Evolutionary conservation across 441 rosid species (phyloP), one percentile per base, ranked within the genome.

Genomic region (Erodium texanum): DNA sequence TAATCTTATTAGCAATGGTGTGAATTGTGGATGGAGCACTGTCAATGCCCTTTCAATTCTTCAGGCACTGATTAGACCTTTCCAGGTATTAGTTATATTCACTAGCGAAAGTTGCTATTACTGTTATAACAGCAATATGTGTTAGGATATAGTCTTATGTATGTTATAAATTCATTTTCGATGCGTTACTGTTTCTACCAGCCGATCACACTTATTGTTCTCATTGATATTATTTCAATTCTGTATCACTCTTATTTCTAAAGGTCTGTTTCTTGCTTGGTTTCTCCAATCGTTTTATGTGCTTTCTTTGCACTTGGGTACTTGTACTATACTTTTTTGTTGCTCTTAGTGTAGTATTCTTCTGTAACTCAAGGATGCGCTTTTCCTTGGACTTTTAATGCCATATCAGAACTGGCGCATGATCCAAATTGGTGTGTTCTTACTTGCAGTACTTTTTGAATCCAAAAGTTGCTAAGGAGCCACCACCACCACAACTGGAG

Each of bases 381-480:
- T 23, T 16, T 3, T 62, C 34, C 64, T 64, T 64, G 66, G 29
- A 56, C 62, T 24, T 61, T 16, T 32, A 58, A 67, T 68, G 19
- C 12, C 29, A 19, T 9, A 24, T 58, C 71, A 34, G 24, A n/a
- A 68, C 58, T 62, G 62, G 18, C 38, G 14, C 16, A 0, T 11
- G 45, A 45, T 69, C 45, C 18, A 36, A 32, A 66, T 43, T 18
- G 20, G 32, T 65, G 22, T 65, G 14, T 43, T 43, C n/a, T 72
- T 66, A 65, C 61, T 72, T 70, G 66, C 82, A 91, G 97, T 91
- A 89, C 75, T 91, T 89, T 77, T 68, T 91, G 77, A 83, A 86
- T 72, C 97, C 97, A 64, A 89, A 87, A 83, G 82, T 89, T 79
- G 86, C 79, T 4, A 80, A 76, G 81, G 97, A 91, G 87, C 89